Evolutionary conservation across 495 filamentous ascomycete species (phyloP).

Genomic region (Hypoxylon intermedium): DNA sequence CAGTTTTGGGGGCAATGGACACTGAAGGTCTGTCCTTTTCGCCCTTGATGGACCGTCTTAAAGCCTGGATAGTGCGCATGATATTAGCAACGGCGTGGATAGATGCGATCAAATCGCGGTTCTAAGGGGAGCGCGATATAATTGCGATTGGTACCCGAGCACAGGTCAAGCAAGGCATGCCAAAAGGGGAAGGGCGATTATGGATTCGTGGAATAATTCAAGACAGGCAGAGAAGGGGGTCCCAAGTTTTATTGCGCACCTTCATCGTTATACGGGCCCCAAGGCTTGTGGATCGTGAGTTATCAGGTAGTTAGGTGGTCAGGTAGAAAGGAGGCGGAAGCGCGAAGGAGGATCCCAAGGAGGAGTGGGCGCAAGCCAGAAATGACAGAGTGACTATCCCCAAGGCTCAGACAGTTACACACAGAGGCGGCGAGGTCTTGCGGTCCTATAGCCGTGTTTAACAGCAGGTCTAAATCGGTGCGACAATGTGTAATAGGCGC

Average conservation of each 20-base stretch:
- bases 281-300: slow-evolving; percentile 27
- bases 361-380: slow-evolving; percentile 39
- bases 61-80: slow-evolving; percentile 65
- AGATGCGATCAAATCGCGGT: slow-evolving; percentile 27
- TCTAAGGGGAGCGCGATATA: slow-evolving; percentile 34
- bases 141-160: slow-evolving; percentile 24
- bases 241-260: slow-evolving; percentile 53
- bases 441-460: slow-evolving; percentile 19
- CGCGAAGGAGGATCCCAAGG: slow-evolving; percentile 22
- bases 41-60: slow-evolving; percentile 85
- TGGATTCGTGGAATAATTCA: slow-evolving; percentile 30
- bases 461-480: slow-evolving; percentile 44
- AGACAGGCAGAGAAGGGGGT: slow-evolving; percentile 30
- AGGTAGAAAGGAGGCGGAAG: slow-evolving; percentile 27
- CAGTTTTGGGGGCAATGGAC: slow-evolving; percentile 89
- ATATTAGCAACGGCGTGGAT: slow-evolving; percentile 41
- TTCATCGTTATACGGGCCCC: slow-evolving; percentile 53
- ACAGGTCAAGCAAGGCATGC: slow-evolving; percentile 21
- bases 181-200: slow-evolving; percentile 17
- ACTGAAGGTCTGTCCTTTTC: slow-evolving; percentile 83
- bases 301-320: slow-evolving; percentile 1
- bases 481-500: slow-evolving; percentile 35
- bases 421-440: slow-evolving; percentile 31
- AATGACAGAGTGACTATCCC: slow-evolving; percentile 37
- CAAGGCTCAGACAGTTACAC: slow-evolving; percentile 42